phyloP scores from a whole-genome alignment of 306 rosid species.

The Ormosia emarginata region DNA sequence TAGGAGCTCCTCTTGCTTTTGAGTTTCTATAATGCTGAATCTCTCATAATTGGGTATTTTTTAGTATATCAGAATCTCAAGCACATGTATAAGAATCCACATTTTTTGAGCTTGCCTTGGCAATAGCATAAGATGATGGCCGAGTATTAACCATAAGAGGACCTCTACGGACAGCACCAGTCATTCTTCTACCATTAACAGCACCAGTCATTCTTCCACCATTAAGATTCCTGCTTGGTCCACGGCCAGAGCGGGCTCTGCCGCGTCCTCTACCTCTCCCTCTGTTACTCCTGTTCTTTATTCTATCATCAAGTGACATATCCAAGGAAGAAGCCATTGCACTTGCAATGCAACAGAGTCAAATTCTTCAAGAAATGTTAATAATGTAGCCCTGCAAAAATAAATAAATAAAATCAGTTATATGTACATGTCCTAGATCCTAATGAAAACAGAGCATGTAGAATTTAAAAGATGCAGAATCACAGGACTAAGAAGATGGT shows the following conservation, averaged over 20 bases:
- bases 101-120: conserved; percentile 94
- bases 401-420: not conserved
- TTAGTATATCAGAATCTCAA: conserved; percentile 63
- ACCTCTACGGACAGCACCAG: conserved; percentile 65
- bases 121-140: conserved; percentile 73
- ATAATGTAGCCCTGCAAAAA: conserved; percentile 20
- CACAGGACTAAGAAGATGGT: not conserved
- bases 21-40: conserved; percentile 45
- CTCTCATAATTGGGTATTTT: conserved; percentile 43
- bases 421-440: not conserved
- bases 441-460: not conserved
- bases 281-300: conserved; percentile 69
- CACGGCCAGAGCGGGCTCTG: conserved; percentile 69
- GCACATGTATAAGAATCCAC: conserved; percentile 75
- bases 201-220: conserved; percentile 60
- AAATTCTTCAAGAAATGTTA: conserved; percentile 9
- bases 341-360: not conserved
- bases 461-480: not conserved
- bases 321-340: conserved; percentile 83
- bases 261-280: conserved; percentile 80
- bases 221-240: conserved; percentile 42
- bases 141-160: conserved; percentile 64
- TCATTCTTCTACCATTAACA: conserved; percentile 50
- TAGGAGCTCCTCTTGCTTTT: conserved; percentile 51
- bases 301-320: conserved; percentile 86